These are phyloP conservation scores for Cladosporium velox DNA, from an alignment of 2,329 filamentous ascomycete genomes.

Conservation along the genomic window DNA sequence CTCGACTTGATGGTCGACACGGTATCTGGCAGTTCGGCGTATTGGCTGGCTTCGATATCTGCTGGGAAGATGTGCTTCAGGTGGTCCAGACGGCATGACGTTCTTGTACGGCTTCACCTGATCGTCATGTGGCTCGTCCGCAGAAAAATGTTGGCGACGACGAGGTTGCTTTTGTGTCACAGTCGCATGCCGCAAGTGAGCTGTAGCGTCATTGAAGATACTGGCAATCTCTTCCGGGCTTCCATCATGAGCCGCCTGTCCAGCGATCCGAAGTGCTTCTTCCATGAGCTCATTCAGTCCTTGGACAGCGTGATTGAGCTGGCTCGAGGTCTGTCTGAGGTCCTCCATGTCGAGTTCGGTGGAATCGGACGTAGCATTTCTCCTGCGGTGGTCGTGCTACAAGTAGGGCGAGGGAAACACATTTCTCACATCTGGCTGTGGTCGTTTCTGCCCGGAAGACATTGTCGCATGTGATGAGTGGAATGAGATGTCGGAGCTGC, in stretches of 20 bases:
- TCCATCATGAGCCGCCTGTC: conserved; percentile 36
- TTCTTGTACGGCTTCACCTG: not conserved
- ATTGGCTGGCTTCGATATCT: not conserved
- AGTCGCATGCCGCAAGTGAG: conserved; percentile 38
- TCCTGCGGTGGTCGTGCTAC: conserved; percentile 3
- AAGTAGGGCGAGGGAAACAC: conserved; percentile 11
- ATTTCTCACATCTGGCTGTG: not conserved
- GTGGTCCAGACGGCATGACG: not conserved
- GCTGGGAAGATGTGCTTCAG: not conserved
- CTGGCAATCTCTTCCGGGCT: conserved; percentile 42
- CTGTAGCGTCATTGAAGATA: conserved; percentile 43
- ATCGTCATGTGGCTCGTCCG: not conserved
- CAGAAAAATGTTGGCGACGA: conserved; percentile 1
- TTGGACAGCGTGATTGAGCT: conserved; percentile 38
- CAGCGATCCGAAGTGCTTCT: conserved; percentile 43
- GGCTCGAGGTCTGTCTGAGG: conserved; percentile 13
- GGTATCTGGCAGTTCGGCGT: not conserved
- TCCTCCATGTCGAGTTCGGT: conserved; percentile 12
- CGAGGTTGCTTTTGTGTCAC: conserved; percentile 21
- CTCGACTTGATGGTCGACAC: not conserved
- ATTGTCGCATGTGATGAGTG: not conserved
- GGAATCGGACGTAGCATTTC: not conserved
- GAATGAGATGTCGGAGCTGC: not conserved
- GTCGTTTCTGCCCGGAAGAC: conserved; percentile 13
- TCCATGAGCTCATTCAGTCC: conserved; percentile 47